Evolutionary conservation across 306 rosid species (phyloP), one percentile per base, ranked within the genome.

Genomic region (Malus orientalis): DNA sequence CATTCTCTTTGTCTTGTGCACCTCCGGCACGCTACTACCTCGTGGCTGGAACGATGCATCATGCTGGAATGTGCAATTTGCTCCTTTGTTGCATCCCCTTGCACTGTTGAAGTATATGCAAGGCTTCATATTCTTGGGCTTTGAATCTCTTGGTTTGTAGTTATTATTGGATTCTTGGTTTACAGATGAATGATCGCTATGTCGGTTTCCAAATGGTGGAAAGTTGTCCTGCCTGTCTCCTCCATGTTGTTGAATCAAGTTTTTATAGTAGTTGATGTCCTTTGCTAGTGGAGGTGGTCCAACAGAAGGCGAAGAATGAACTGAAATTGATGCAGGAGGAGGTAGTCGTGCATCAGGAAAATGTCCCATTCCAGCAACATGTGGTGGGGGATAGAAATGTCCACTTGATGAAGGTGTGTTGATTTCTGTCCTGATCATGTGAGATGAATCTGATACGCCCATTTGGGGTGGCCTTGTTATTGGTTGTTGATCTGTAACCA

Each of bases 191-290:
- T 75, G 93, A 72, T 83, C 91, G 64, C 53, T 83, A 67, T 64
- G 86, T 30, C 80, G 85, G 69, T 78, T 87, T 36, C 70, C 78
- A 30, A 79, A 79, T 76, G 81, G 86, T 58, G 92, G 79, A 36
- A 29, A 83, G 29, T 81, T 65, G 49, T 94, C 98, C 27, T 84
- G 96, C 70, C 85, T 84, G 54, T 95, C 97, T 75, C 88, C 99
- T 32, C 99, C 99, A 60, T 95, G 97, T 73, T 90, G 97, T 75
- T 95, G 99, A 85, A 95, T 95, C 83, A 92, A 85, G 87, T 88
- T 92, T 87, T 95, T 95, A 76, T 90, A 95, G 67, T 95, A 95
- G 82, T 74, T 92, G 18, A 73, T 81, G 78, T 95, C 97, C 88
- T 80, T 92, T 32, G 87, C 72, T 6, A 84, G 82, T 32, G 94